phyloP scores from a whole-genome alignment of 441 rosid genomes.

The Pelargonium hybrid region DNA sequence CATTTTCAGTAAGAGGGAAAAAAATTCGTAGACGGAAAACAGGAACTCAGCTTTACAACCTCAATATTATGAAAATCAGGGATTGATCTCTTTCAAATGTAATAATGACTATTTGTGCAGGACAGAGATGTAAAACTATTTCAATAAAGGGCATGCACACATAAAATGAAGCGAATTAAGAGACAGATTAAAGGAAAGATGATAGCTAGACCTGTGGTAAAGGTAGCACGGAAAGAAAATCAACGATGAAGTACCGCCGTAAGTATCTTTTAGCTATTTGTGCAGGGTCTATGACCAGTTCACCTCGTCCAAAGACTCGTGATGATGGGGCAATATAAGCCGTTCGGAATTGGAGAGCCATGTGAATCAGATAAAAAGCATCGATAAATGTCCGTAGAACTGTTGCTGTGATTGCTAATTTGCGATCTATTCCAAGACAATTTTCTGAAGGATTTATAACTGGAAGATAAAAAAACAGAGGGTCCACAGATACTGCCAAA shows the following conservation, averaged over 20 bases:
- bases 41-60: neutral
- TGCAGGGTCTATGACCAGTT: conserved; percentile 84
- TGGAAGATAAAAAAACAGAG: conserved; percentile 86
- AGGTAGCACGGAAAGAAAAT: conserved; percentile 81
- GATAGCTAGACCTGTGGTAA: conserved; percentile 68
- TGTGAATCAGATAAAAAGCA: conserved; percentile 73
- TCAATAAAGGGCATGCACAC: neutral
- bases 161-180: conserved; percentile 11
- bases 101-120: neutral
- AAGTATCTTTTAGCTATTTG: conserved; percentile 84
- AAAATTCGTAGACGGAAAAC: neutral
- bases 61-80: neutral
- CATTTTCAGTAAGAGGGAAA: neutral
- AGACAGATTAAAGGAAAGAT: neutral
- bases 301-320: conserved; percentile 92
- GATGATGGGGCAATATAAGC: conserved; percentile 95
- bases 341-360: conserved; percentile 87
- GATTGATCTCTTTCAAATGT: neutral
- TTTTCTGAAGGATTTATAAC: conserved; percentile 34
- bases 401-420: conserved; percentile 57
- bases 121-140: too few relatives aligned
- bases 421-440: conserved; percentile 72
- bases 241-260: conserved; percentile 60
- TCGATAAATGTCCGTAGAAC: conserved; percentile 65
- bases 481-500: conserved; percentile 79